Base-by-base conservation (phyloP, 2,329 filamentous ascomycete genomes). In the Diaporthe vexans region DNA sequence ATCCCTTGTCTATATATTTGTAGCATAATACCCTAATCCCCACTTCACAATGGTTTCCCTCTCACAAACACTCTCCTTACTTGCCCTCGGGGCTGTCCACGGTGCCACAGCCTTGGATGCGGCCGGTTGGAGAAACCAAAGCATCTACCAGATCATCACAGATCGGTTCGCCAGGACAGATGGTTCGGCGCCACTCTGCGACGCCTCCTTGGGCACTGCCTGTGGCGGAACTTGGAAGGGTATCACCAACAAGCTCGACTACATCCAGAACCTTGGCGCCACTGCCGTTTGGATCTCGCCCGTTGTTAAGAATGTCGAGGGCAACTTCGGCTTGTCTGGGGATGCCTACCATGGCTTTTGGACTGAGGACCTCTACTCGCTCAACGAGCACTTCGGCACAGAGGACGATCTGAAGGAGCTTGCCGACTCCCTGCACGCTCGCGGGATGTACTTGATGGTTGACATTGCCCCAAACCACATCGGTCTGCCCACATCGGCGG, bases 361-460 rank as follows among this genome's bases (percentile, higher is more conserved):
- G 87, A 85, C 86, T 15, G 83, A 87, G 74, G 84, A 88, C 70
- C 80, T 88, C 37, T 88, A 88, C 77, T 77, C 80, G 6, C 77
- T 91, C 29, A 88, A 90, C 74, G 71, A 82, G 0, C 82, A 87
- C 56, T 89, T 88, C 71, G 88, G 88, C n/a, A 86, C 86, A 0
- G 83, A 82, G 13, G 81, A 83, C n/a, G 88, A 91, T 74, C 80
- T 91, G 58, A 82, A 82, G 56, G 84, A 82, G 19, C 83, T 91
- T 4, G 84, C 88, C 0, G 76, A 80, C 11, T 89, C 85, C 4
- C 79, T 91, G 17, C 89, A 91, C 76, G 80, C 81, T n/a, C 84
- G 89, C 4, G 85, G 83, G 61, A 91, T 91, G 89, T 90, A 89
- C 77, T 81, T 91, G 46, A 91, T 91, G 90, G 84, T 91, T 3